Conservation (phyloP, 2,329 filamentous ascomycete species). For the Leptographium flavum region DNA sequence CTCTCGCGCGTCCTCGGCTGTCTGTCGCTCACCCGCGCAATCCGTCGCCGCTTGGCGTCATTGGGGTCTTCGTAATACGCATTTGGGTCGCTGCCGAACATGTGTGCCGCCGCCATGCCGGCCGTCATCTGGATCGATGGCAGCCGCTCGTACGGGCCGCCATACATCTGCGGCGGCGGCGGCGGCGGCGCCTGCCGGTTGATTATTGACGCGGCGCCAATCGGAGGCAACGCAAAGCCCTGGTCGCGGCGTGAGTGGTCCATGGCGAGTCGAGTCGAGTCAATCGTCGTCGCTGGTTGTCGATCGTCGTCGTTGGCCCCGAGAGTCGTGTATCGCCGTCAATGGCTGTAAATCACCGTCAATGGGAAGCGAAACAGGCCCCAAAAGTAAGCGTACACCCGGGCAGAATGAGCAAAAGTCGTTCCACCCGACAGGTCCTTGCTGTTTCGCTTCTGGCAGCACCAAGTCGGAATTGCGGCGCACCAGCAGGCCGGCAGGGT, state of each 20-base stretch:
- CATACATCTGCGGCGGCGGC: constrained; percentile 58
- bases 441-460: too few species aligned
- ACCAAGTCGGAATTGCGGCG: too few species aligned
- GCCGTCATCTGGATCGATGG: constrained; percentile 41
- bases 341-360: too few species aligned
- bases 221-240: constrained; percentile 43
- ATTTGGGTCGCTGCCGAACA: constrained; percentile 40
- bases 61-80: constrained; percentile 50
- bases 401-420: too few species aligned
- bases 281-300: neutral
- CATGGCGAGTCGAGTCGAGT: constrained; percentile 19
- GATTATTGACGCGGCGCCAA: constrained; percentile 42
- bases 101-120: constrained; percentile 39
- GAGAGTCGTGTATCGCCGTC: too few species aligned
- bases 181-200: too few species aligned
- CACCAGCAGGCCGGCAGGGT: too few species aligned
- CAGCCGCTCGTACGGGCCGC: constrained; percentile 46
- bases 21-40: constrained; percentile 55
- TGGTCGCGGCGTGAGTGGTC: constrained; percentile 35
- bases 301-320: neutral
- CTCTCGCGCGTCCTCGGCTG: neutral
- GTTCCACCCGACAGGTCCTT: too few species aligned
- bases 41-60: constrained; percentile 78
- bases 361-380: too few species aligned
- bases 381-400: too few species aligned